Percentiles rank a stretch among this genome's conserved stretches.
Evolutionary conservation across 1,284 basidiomycete genomes (phyloP).

Genomic region (Leccinum subatratum): DNA sequence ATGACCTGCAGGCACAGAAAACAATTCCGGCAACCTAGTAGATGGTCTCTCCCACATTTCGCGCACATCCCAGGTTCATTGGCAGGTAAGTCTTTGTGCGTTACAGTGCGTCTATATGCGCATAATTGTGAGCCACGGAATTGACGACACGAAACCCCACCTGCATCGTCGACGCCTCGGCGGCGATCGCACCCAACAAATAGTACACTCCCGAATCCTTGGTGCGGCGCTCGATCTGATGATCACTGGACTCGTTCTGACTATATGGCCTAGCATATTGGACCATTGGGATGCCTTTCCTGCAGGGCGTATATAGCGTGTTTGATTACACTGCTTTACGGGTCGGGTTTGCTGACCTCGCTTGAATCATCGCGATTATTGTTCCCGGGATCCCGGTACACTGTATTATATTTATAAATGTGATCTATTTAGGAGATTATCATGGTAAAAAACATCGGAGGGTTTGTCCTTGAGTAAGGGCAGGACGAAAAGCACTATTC

Average conservation of each 20-base stretch:
- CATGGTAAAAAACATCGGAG: not conserved
- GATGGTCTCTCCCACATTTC: no score
- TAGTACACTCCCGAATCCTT: no score
- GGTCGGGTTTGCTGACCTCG: not conserved
- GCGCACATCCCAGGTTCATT: no score
- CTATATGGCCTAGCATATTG: not conserved
- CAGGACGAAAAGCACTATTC: slow-evolving; percentile 42
- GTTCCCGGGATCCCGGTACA: not conserved
- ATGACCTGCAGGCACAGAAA: no score
- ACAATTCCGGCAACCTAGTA: no score
- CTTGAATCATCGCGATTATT: not conserved
- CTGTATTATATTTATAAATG: not conserved
- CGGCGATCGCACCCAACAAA: no score
- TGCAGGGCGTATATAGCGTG: not conserved
- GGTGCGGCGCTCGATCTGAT: not conserved
- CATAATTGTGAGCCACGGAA: no score
- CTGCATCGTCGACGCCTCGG: no score
- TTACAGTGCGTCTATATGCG: no score
- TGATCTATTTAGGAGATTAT: not conserved
- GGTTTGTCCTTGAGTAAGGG: slow-evolving; percentile 33
- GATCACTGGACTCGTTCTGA: not conserved
- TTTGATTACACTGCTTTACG: not conserved
- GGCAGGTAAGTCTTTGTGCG: no score
- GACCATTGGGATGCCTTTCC: not conserved
- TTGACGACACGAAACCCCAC: no score